Conservation (phyloP, 192 early-diverging fungal species). For the Pilaira anomala region DNA sequence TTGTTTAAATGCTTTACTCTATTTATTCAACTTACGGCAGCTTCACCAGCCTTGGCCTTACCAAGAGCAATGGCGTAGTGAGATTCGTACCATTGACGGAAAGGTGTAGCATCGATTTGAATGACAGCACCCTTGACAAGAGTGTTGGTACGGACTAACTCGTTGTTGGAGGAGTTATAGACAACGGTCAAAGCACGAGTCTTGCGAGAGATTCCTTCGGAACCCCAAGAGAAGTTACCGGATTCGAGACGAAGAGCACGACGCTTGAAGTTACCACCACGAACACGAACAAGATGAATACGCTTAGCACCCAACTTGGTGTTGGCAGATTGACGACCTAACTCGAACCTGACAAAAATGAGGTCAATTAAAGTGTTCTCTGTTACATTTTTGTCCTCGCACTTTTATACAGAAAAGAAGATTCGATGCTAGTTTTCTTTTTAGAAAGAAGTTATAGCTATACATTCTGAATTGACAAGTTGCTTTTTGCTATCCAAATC, state of each 20-base stretch:
- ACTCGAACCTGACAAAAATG: slow-evolving; percentile 69
- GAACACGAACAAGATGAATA: slow-evolving; percentile 93
- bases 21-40: slow-evolving; percentile 32
- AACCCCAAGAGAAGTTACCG: slow-evolving; percentile 98
- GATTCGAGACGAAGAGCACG: slow-evolving; percentile 95
- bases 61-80: slow-evolving; percentile 92
- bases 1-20: background rate
- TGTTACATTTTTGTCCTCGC: background rate
- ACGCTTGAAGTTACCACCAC: slow-evolving; percentile 99
- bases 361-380: background rate
- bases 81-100: slow-evolving; percentile 99
- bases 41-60: slow-evolving; percentile 63
- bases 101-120: slow-evolving; percentile 98
- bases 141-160: slow-evolving; percentile 99
- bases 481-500: too few relatives aligned
- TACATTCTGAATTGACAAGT: too few relatives aligned
- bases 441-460: background rate
- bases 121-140: slow-evolving; percentile 97
- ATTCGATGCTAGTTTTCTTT: too few relatives aligned
- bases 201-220: slow-evolving; percentile 93
- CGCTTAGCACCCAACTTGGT: slow-evolving; percentile 97
- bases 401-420: too few relatives aligned
- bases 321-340: slow-evolving; percentile 97
- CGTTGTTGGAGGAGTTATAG: slow-evolving; percentile 99
- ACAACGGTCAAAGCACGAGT: slow-evolving; percentile 92